Evolutionary conservation across 257 asterid species (phyloP).

Genomic region (Solanum peruvianum): DNA sequence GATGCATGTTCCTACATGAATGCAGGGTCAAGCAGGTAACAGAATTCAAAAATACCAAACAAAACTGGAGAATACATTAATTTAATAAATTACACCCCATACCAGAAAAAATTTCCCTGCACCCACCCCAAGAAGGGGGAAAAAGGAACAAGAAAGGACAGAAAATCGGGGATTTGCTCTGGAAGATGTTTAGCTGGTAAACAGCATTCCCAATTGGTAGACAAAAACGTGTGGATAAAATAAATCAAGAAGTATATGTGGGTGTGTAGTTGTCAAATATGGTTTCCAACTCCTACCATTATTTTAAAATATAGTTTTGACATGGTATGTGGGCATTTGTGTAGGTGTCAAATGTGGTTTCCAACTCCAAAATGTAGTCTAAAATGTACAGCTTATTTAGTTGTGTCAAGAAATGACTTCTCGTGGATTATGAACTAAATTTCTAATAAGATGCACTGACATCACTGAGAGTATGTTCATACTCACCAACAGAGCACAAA

Average conservation of each 20-base stretch:
- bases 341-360: not conserved
- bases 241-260: not conserved
- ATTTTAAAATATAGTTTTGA: no score
- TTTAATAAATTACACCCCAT: not conserved
- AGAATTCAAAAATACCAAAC: not conserved
- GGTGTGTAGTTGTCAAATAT: not conserved
- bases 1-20: not conserved
- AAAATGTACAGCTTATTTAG: not conserved
- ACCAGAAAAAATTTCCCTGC: not conserved
- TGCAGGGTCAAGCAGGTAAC: not conserved
- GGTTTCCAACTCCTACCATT: not conserved
- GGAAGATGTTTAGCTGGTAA: not conserved
- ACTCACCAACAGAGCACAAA: slow-evolving; percentile 93
- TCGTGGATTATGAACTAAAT: not conserved
- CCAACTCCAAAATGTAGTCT: not conserved
- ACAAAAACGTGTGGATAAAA: not conserved
- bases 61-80: not conserved
- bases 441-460: not conserved
- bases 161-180: not conserved
- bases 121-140: not conserved
- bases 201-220: not conserved
- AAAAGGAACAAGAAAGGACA: not conserved
- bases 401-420: not conserved
- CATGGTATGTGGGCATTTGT: not conserved
- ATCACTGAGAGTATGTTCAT: not conserved